Base-by-base conservation (phyloP, 371 early-diverging fungal genomes). In the Apophysomyces variabilis region DNA sequence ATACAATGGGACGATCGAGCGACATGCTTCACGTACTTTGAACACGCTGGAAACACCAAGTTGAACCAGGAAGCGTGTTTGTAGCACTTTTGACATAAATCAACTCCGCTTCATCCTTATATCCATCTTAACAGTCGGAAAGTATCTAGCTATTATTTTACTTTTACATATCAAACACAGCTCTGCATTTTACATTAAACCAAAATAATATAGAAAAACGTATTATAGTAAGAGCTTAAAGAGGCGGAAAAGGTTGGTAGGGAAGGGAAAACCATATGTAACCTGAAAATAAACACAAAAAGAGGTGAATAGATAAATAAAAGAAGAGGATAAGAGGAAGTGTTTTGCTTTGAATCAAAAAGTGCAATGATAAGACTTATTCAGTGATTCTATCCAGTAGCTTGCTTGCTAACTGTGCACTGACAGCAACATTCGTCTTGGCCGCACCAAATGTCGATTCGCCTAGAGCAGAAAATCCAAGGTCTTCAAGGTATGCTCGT, bases 321-420 rank as follows among this genome's bases (percentile, higher is more conserved):
- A 26, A 26, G 32, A 26, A 26, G 32, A 26, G 32, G 3, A 41
- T 41, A 41, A 41, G 5, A 41, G 41, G 41, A 41, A 41, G 32
- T 26, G 32, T 26, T 26, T 26, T 26, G 32, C 32, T 26, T 26
- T 26, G 46, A 45, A 45, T 45, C 5, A 45, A 45, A 18, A 13
- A 12, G 9, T n/a, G 46, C 16, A 45, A 45, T 45, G 46, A 13
- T 45, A 3, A 26, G 32, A 26, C 32, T 59, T 64, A 73, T 26
- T 78, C 87, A 60, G 88, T 87, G 68, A 90, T 87, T 46, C 70
- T 67, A 54, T 85, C 86, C 5, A 90, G 74, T n/a, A 90, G 70
- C 54, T 72, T 79, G 66, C 87, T 84, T 13, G 83, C 88, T 32
- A 87, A 66, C 62, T 82, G 69, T 1, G 90, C 88, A 66, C 81